These are phyloP conservation scores for Sclerotinia minor DNA, from an alignment of 2,329 filamentous ascomycete genomes.

Conservation along the genomic window DNA sequence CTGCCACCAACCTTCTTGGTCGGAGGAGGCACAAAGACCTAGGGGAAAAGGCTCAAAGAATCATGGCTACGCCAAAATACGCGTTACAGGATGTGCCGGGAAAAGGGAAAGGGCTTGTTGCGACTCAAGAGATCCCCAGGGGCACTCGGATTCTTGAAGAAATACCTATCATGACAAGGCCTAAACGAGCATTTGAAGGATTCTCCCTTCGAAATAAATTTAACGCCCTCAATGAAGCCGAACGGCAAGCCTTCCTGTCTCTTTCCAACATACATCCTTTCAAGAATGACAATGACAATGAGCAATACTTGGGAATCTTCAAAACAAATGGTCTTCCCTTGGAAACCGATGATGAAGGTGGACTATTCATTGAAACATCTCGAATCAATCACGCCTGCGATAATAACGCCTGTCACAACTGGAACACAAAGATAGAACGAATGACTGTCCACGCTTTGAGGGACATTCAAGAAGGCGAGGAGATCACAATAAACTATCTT, in stretches of 20 bases:
- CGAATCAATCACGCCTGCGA: not conserved
- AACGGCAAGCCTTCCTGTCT: not conserved
- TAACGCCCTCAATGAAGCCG: not conserved
- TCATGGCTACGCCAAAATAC: not conserved
- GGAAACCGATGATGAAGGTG: not conserved
- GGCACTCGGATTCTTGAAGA: not conserved
- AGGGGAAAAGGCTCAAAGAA: not conserved
- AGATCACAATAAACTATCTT: not conserved
- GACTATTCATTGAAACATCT: not conserved
- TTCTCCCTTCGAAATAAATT: not conserved
- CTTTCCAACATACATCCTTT: not conserved
- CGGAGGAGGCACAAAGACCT: not conserved
- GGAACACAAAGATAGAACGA: not conserved
- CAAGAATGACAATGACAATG: not conserved
- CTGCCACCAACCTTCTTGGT: not conserved
- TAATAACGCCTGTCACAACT: not conserved
- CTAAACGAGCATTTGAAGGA: not conserved
- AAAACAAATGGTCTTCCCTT: not conserved
- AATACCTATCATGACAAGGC: not conserved
- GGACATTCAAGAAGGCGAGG: not conserved
- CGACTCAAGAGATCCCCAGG: not conserved
- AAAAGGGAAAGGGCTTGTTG: not conserved
- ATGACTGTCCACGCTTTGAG: not conserved
- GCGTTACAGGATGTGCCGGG: not conserved
- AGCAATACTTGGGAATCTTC: not conserved